These are phyloP conservation scores for Pinus taeda DNA, from an alignment of 75 land plant genomes.

Conservation along the genomic window DNA sequence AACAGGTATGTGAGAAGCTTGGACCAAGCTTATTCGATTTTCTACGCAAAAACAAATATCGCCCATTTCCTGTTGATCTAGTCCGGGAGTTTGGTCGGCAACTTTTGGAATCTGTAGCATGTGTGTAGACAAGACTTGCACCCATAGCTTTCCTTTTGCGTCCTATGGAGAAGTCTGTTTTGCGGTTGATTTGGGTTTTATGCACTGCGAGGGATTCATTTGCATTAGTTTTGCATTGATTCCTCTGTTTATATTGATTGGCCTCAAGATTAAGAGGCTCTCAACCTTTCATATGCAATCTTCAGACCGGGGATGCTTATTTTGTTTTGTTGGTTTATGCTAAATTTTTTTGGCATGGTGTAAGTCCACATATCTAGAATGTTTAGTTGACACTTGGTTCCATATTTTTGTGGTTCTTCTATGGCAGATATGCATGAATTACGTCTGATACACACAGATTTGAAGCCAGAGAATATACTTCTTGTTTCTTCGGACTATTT, in stretches of 20 bases:
- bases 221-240: background rate
- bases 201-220: background rate
- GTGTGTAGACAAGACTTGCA: conserved; percentile 37
- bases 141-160: background rate
- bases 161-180: background rate
- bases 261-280: background rate
- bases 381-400: background rate
- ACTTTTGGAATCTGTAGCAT: conserved; percentile 88
- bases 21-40: conserved; percentile 94
- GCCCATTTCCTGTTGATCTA: conserved; percentile 78
- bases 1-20: conserved; percentile 96
- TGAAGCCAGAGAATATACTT: conserved; percentile 94
- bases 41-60: conserved; percentile 68
- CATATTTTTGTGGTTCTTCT: background rate
- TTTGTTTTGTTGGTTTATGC: background rate
- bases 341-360: background rate
- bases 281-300: background rate
- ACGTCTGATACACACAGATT: conserved; percentile 77
- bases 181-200: conserved; percentile 2
- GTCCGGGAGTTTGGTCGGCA: conserved; percentile 88
- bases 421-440: conserved; percentile 74
- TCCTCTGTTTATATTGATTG: background rate
- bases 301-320: background rate
- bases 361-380: background rate
- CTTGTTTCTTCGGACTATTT: conserved; percentile 74